These are phyloP conservation scores for Emergomyces pasteurianus DNA, from an alignment of 2,329 filamentous ascomycete species.

Conservation along the genomic window DNA sequence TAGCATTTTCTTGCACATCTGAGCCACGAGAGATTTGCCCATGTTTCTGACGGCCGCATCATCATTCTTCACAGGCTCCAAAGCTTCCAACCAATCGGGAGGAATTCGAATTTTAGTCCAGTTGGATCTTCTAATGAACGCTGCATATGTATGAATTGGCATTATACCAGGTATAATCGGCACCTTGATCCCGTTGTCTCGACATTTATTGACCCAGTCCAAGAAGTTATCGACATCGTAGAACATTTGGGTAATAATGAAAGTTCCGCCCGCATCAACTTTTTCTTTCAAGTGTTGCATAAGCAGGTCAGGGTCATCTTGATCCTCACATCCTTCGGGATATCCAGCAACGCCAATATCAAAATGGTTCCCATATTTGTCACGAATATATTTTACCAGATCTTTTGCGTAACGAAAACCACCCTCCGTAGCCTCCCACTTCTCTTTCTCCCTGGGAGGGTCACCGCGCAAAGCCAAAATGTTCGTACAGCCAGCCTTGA, in stretches of 20 bases:
- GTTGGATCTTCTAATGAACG: slow-evolving; percentile 77
- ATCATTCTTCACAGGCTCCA: slow-evolving; percentile 94
- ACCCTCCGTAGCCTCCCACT: slow-evolving; percentile 78
- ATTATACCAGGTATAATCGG: slow-evolving; percentile 82
- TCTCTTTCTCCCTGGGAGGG: slow-evolving; percentile 83
- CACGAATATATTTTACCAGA: slow-evolving; percentile 70
- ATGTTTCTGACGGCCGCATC: slow-evolving; percentile 84
- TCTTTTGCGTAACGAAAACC: slow-evolving; percentile 89
- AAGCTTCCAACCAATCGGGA: slow-evolving; percentile 61
- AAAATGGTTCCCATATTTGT: slow-evolving; percentile 76
- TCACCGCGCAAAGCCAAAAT: slow-evolving; percentile 90
- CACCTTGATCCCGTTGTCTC: slow-evolving; percentile 69
- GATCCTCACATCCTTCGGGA: slow-evolving; percentile 89
- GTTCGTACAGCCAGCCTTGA: slow-evolving; percentile 93
- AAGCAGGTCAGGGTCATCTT: slow-evolving; percentile 70
- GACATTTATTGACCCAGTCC: slow-evolving; percentile 76
- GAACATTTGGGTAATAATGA: slow-evolving; percentile 98
- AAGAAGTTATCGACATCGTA: slow-evolving; percentile 96
- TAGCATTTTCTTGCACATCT: slow-evolving; percentile 80
- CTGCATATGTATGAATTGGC: slow-evolving; percentile 89
- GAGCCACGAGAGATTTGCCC: slow-evolving; percentile 73
- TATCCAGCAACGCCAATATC: slow-evolving; percentile 97
- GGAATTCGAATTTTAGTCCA: slow-evolving; percentile 86
- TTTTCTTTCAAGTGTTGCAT: slow-evolving; percentile 95
- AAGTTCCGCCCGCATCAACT: slow-evolving; percentile 83